Evolutionary conservation across 2,329 filamentous ascomycete genomes (phyloP), one percentile per base, ranked within the genome.

Genomic region (Xylaria hypoxylon): DNA sequence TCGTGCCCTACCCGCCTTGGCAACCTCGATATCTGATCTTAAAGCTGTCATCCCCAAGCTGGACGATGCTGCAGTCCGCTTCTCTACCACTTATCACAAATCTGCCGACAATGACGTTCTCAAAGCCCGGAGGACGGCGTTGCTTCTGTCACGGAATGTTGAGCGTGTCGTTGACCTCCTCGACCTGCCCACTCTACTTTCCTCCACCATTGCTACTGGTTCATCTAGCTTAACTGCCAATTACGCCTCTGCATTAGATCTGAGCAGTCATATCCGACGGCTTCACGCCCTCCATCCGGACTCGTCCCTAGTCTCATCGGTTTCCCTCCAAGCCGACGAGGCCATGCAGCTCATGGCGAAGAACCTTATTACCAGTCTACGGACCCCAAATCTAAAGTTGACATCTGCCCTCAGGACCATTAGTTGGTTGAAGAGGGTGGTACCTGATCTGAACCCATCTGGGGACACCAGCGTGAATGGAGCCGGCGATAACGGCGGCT

Each of bases 221-320:
- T 80, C 84, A n/a, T 80, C 80, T n/a, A 77, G 80, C 2, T 71
- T 80, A 3, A 84, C 88, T 3, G 87, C 89, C 67, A 96, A 93
- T 72, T 97, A 97, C 81, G 90, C 94, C 2, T 92, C 93, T 0
- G 94, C 94, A 0, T 84, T 99, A 38, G 96, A 99, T 78, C 85
- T 99, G 2, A 92, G 97, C 76, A 91, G 92, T n/a, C 96, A 98
- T 77, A 96, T 97, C 76, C 92, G 93, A 72, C 89, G 96, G 7
- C 84, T 99, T 5, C 89, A 94, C 67, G 88, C 89, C 0, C 83
- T 98, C 31, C 97, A 97, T 77, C 92, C 94, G 0, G 84, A 90
- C 59, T 97, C 94, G 0, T 82, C 87, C 0, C 83, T 98, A 48
- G 86, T 98, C 28, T 84, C 84, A 19, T 90, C 91, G 26, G 90